A percentile compares a stretch with the other conserved stretches of the same genome.
These are phyloP conservation scores for Aspergillus fructus DNA, from an alignment of 2,329 filamentous ascomycete genomes.

Conservation along the genomic window DNA sequence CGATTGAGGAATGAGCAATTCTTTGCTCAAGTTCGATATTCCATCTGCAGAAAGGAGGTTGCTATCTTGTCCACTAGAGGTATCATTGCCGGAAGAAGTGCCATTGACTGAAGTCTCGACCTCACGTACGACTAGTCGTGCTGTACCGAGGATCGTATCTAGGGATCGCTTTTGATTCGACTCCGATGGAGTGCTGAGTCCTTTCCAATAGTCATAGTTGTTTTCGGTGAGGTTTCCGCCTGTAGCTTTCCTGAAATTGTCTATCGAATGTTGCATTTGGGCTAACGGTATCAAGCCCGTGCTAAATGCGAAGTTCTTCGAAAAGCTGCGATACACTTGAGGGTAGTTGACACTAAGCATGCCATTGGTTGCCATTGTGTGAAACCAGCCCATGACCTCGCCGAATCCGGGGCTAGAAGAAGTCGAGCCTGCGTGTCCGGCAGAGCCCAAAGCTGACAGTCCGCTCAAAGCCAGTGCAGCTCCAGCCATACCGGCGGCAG, in stretches of 20 bases:
- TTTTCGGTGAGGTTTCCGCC: slow-evolving; percentile 84
- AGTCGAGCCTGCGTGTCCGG: slow-evolving; percentile 59
- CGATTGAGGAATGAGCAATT: slow-evolving; percentile 78
- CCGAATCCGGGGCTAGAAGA: slow-evolving; percentile 78
- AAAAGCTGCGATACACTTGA: slow-evolving; percentile 81
- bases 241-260: slow-evolving; percentile 74
- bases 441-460: slow-evolving; percentile 65
- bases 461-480: slow-evolving; percentile 74
- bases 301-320: slow-evolving; percentile 92
- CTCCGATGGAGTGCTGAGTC: slow-evolving; percentile 54
- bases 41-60: slow-evolving; percentile 61
- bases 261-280: slow-evolving; percentile 77
- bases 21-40: slow-evolving; percentile 78
- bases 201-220: slow-evolving; percentile 61
- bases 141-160: slow-evolving; percentile 41
- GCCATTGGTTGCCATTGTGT: slow-evolving; percentile 90
- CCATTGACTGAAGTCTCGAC: slow-evolving; percentile 43
- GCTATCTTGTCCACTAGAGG: slow-evolving; percentile 21
- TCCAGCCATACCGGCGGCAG: slow-evolving; percentile 81
- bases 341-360: slow-evolving; percentile 94
- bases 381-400: slow-evolving; percentile 86
- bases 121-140: slow-evolving; percentile 56
- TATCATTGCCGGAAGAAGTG: slow-evolving; percentile 26
- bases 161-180: slow-evolving; percentile 57
- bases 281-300: slow-evolving; percentile 80